phyloP scores from a whole-genome alignment of 352 stramenopile species.

The Globisporangium canariense region DNA sequence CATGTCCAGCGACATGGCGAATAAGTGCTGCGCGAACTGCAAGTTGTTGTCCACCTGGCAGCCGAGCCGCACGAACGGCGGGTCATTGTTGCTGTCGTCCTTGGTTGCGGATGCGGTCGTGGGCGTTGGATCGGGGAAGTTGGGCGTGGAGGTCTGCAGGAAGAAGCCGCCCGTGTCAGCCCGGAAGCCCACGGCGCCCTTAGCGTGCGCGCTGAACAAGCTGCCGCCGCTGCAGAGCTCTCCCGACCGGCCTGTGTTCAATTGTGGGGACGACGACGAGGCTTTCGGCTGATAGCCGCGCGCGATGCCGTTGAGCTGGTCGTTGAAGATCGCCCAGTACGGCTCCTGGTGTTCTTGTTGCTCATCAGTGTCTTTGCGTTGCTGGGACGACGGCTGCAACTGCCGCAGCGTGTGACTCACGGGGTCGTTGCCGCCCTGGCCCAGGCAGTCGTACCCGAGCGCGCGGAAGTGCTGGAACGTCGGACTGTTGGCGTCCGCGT shows the following conservation, averaged over 20 bases:
- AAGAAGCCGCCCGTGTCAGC: constrained; percentile 48
- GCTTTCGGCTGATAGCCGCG: constrained; percentile 19
- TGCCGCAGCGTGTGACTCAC: constrained; percentile 72
- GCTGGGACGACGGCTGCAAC: constrained; percentile 14
- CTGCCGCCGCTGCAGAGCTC: constrained; percentile 45
- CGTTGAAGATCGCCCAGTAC: constrained; percentile 80
- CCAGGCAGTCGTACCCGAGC: constrained; percentile 72
- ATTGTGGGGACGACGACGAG: background rate
- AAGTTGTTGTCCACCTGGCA: constrained; percentile 80
- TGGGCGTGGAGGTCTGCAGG: constrained; percentile 74
- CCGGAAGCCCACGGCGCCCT: constrained; percentile 63
- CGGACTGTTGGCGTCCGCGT: constrained; percentile 53
- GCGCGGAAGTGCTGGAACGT: constrained; percentile 64
- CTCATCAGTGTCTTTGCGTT: background rate
- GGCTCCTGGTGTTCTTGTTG: constrained; percentile 7
- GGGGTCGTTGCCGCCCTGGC: constrained; percentile 68
- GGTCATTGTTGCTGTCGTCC: constrained; percentile 4
- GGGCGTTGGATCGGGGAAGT: constrained; percentile 64
- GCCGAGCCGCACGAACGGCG: constrained; percentile 53
- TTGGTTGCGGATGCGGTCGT: background rate
- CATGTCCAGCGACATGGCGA: constrained; percentile 58
- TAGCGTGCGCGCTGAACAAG: constrained; percentile 70
- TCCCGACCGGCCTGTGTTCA: constrained; percentile 11
- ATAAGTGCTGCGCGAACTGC: constrained; percentile 68
- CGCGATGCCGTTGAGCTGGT: constrained; percentile 73